Conservation (phyloP, 2,329 filamentous ascomycete species). For the Teratosphaeria viscida region DNA sequence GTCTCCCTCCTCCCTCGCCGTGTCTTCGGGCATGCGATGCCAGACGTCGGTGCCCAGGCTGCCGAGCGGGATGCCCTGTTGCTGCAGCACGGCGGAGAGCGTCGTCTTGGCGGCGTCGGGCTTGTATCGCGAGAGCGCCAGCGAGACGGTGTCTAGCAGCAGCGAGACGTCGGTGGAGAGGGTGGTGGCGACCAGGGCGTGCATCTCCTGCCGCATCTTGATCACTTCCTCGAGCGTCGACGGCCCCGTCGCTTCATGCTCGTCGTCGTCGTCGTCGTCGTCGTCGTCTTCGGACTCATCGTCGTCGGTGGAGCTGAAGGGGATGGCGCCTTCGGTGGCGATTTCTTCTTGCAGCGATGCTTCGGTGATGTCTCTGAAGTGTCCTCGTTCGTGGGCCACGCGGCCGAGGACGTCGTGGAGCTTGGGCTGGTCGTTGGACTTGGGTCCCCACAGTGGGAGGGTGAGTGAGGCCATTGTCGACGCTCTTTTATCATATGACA, state of each 20-base stretch:
- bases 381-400: slow-evolving; percentile 67
- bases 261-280: slow-evolving; percentile 17
- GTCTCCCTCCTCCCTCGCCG: slow-evolving; percentile 27
- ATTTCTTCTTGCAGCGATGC: slow-evolving; percentile 61
- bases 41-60: slow-evolving; percentile 58
- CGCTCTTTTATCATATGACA: not conserved
- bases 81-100: slow-evolving; percentile 59
- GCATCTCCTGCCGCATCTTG: slow-evolving; percentile 32
- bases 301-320: slow-evolving; percentile 36
- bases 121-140: slow-evolving; percentile 62
- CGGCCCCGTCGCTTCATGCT: slow-evolving; percentile 13
- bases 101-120: slow-evolving; percentile 55
- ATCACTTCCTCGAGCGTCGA: slow-evolving; percentile 29
- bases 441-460: slow-evolving; percentile 52
- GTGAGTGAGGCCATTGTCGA: slow-evolving; percentile 36
- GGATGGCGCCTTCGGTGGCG: slow-evolving; percentile 31
- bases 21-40: slow-evolving; percentile 49
- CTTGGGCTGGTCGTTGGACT: slow-evolving; percentile 45
- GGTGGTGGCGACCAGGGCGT: slow-evolving; percentile 24
- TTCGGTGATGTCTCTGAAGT: slow-evolving; percentile 72
- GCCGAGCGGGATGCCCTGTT: slow-evolving; percentile 56
- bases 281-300: slow-evolving; percentile 24
- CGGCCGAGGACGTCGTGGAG: slow-evolving; percentile 69
- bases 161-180: slow-evolving; percentile 52
- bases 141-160: slow-evolving; percentile 71